Evolutionary conservation across 352 stramenopile species (phyloP), one percentile per base, ranked within the genome.

Genomic region (Phytopythium mirpurense): DNA sequence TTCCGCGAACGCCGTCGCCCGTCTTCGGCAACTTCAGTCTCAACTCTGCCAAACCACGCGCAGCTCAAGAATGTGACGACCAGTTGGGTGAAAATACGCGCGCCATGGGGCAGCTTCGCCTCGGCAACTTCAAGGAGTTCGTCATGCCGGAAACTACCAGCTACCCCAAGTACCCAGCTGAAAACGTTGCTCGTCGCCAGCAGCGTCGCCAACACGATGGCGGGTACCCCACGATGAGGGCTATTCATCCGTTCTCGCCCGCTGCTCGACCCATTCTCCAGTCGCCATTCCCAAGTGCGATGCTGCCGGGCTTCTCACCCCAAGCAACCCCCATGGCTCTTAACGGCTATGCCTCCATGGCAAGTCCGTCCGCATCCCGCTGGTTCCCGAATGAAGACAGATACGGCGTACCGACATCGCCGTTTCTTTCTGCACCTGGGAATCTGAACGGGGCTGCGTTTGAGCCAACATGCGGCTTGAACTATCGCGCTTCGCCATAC

Each of bases 1-100:
- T 93, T 27, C 75, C 82, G 15, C 65, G 80, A 23, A 89, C 75
- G 0, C 83, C 83, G 48, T 86, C 77, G 2, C 78, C 69, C 1
- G 73, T 84, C 26, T 91, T 83, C 40, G 77, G 70, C 10, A 37
- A 16, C 37, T 43, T 56, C 19, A 24, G 12, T n/a, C 10, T 31
- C 4, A 56, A n/a, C 40, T 18, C 51, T 19, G 26, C 37, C 3
- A 47, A 29, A n/a, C 8, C 41, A 9, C 16, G 18, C 7, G 36
- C 50, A 5, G 23, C 24, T 21, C 51, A 56, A 49, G 51, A 43
- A 10, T 27, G 31, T 3, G 32, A 44, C 21, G 19, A 29, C 11
- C 21, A 54, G 24, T 11, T 43, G n/a, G 21, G 32, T 21, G 16
- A 42, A 21, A 21, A 21, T 12, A 44, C 47, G 21, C 23, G 34